Evolutionary conservation across 1,139 yeast genomes (phyloP), one percentile per base, ranked within the genome.

Genomic region (Wickerhamomyces sp.): DNA sequence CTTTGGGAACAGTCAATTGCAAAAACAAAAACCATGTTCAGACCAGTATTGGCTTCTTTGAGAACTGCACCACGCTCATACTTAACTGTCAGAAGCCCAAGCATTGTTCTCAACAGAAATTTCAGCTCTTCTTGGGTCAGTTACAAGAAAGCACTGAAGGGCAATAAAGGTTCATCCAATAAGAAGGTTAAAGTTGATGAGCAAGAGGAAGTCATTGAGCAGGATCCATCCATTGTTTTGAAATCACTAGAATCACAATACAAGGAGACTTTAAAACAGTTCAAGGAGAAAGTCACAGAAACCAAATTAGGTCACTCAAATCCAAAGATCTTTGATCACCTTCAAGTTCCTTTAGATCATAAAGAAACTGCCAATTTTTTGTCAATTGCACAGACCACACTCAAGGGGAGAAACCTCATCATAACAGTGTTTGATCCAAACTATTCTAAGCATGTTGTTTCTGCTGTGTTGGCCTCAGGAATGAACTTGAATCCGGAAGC

Each of bases 381-480:
- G 6, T 72, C 80, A 9, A 65, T 90, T 32, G 96, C 97, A 1
- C 86, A 87, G 50, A 81, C 95, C 8, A 74, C 88, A 0, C 59
- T 82, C 44, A 85, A 88, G 57, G 93, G 93, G 10, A 76, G 78
- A 46, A 74, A 88, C 57, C 73, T 80, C 48, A 68, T 79, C 40
- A 76, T 91, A 31, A 89, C 95, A 0, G 93, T 90, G 2, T 91
- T 84, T 63, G 96, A 90, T 57, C 94, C 96, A 10, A 71, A 71
- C 43, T 76, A 87, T 55, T 75, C 80, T 29, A 85, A 87, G 58
- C 74, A 77, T 51, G 77, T 91, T 29, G 74, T 84, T 40, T 81
- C 88, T 49, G 74, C 90, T 0, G 81, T 91, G 36, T 64, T 89
- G 50, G 84, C 78, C 2, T 73, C 91, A 0, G 78, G 78, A 11